Base-by-base conservation (phyloP, 1,139 yeast genomes). In the Hemisphaericaspora xylanilytica region DNA sequence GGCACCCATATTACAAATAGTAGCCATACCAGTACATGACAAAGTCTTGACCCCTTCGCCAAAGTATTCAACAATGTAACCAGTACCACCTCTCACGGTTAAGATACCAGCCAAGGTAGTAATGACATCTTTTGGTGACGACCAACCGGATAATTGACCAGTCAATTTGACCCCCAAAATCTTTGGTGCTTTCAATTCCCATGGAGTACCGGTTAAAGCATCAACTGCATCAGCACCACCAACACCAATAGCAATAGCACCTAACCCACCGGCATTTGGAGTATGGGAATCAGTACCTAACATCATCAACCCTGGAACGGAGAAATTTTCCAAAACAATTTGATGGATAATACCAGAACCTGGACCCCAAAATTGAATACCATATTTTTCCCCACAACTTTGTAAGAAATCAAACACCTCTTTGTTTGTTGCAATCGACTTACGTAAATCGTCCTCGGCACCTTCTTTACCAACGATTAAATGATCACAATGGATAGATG, bases 191-290 rank as follows among this genome's bases (percentile, higher is more conserved):
- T 90, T 90, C 61, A 92, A 78, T 70, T 92, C 98, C 98, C 98
- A 92, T 35, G 98, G 97, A n/a, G 95, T 84, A 40, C 95, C 96
- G 13, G 97, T 86, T 56, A 92, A 71, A 10, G 94, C 97, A 62
- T 92, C 98, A 36, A 90, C 97, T 13, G 97, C 97, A 67, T 90
- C 97, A 30, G 97, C 97, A 68, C 97, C 97, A 61, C 97, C 97
- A 35, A 89, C 97, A 67, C 97, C 97, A 58, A 90, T 92, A 49
- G 97, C 97, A 48, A 90, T 82, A 44, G 95, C 95, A 58, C 97
- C 97, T 44, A 90, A 73, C 46, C 97, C 97, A 68, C 97, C 97
- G 10, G 97, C 97, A 59, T 90, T 90, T 33, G 97, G 97, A 35
- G 97, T 90, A 61, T 92, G 97, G 4, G 96, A 87, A 65, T 90